Evolutionary conservation across 768 basidiomycete species (phyloP).

Genomic region (Russula vinacea): DNA sequence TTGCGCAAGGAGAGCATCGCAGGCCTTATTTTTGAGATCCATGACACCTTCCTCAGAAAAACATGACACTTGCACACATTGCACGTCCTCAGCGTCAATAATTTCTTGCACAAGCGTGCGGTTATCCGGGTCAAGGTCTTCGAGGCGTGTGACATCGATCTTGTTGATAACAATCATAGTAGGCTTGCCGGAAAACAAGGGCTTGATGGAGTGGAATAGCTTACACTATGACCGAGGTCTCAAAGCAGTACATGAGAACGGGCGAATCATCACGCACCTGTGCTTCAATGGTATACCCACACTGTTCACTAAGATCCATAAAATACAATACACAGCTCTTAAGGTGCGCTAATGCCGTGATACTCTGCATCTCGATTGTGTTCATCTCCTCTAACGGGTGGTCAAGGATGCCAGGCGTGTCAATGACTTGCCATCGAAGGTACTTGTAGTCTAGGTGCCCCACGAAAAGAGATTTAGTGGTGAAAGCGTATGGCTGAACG

Average conservation of each 20-base stretch:
- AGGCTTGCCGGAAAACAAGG: slow-evolving; percentile 91
- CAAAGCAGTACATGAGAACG: slow-evolving; percentile 2
- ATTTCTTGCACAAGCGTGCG: slow-evolving; percentile 85
- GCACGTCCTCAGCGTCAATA: slow-evolving; percentile 66
- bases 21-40: slow-evolving; percentile 92
- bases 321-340: slow-evolving; percentile 95
- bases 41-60: slow-evolving; percentile 97
- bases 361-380: slow-evolving; percentile 99
- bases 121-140: slow-evolving; percentile 74
- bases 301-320: slow-evolving; percentile 98
- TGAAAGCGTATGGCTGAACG: slow-evolving; percentile 99
- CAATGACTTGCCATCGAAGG: slow-evolving; percentile 99
- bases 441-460: slow-evolving; percentile 99
- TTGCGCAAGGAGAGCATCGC: slow-evolving; percentile 91
- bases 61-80: slow-evolving; percentile 83
- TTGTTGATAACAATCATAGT: slow-evolving; percentile 96
- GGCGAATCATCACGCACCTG: slow-evolving; percentile 54
- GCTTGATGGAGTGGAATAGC: slow-evolving; percentile 99
- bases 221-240: slow-evolving; percentile 62
- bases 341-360: slow-evolving; percentile 94
- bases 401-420: slow-evolving; percentile 97
- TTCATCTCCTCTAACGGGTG: slow-evolving; percentile 99
- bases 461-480: slow-evolving; percentile 97
- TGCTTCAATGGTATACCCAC: slow-evolving; percentile 95
- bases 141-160: slow-evolving; percentile 86